Base-by-base conservation (phyloP, 2,329 filamentous ascomycete genomes). In the Aureobasidium sp. region DNA sequence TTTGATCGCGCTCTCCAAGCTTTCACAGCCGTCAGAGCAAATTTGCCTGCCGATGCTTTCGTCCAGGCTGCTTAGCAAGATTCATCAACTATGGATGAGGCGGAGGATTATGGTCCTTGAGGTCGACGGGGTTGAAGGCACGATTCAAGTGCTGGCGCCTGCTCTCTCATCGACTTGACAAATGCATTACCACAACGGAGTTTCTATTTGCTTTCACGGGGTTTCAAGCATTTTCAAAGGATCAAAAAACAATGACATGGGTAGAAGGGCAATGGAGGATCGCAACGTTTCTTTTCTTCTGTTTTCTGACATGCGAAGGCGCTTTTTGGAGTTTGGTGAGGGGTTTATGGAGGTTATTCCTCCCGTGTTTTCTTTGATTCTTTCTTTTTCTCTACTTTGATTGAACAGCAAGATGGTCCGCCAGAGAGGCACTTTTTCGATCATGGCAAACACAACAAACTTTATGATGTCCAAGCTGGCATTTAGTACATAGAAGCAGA, bases 1-100 rank as follows among this genome's bases (percentile, higher is more conserved):
- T 84, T 92, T 53, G 83, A 89, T 41, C 82, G 84, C 66, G 93
- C 92, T 2, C 76, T 92, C 67, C 78, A 82, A 60, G 84, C 89
- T 36, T 97, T 96, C 71, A 83, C 87, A 65, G 83, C 87, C 67
- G 86, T 89, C 63, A 91, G 87, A 80, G 89, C 69, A 2, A 76
- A 67, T 39, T 64, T 80, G 36, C 74, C 75, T n/a, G 66, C 75
- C 20, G 75, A 78, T 34, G 76, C 77, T 6, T 80, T 76, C 67
- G 70, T 63, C 41, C 55, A 59, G 32, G 41, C 43, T 27, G 55
- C 43, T 37, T 59, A 59, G 55, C 15, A 59, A 44, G 41, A 57
- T 36, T 57, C 53, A 46, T 55, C 37, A 17, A 17, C 3, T 27
- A 55, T 55, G 51, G 51, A 55, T 55, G 51, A 55, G 51, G 9